Base-by-base conservation (phyloP, 345 rosid species). In the Pugionium dolabratum region DNA sequence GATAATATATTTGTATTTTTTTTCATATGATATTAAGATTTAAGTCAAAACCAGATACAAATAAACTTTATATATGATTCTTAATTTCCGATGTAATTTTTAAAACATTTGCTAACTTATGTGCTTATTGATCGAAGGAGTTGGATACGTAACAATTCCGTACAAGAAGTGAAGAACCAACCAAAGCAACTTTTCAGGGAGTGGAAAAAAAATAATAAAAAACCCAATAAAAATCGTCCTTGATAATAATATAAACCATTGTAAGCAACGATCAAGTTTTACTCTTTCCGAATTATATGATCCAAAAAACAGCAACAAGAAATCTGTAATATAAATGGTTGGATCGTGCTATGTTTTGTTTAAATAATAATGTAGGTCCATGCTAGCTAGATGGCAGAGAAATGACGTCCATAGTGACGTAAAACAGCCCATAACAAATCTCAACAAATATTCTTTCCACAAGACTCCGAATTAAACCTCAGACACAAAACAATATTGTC, bases 331-430 rank as follows among this genome's bases (percentile, higher is more conserved):
- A 54, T 33, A 36, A 37, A 48, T 54, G 1, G 25, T 64, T 49
- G 8, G 59, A 2, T 64, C 10, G 29, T 64, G 40, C 33, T 28
- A 27, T 31, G 28, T 6, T 59, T 50, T 32, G 34, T 4, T 1
- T 54, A 35, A 54, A 43, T 30, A n/a, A n/a, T n/a, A 42, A 18
- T 64, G 1, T n/a, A 4, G 30, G 46, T 41, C 70, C 5, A 54
- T 47, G 69, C 48, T 42, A 56, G 48, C 48, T 42, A 56, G 48
- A 18, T 66, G 71, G 35, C 39, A 62, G 51, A 64, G 18, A 64
- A 71, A 48, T 64, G 62, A 72, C 67, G 62, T 66, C 54, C 4
- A 54, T 54, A 60, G 57, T 67, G 68, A 59, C 72, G 67, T 4
- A 52, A 66, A 65, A 57, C 43, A 54, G 53, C 53, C 62, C 4